Evolutionary conservation across 129 eudicot genomes (phyloP).

Genomic region (Flaveria brownii): DNA sequence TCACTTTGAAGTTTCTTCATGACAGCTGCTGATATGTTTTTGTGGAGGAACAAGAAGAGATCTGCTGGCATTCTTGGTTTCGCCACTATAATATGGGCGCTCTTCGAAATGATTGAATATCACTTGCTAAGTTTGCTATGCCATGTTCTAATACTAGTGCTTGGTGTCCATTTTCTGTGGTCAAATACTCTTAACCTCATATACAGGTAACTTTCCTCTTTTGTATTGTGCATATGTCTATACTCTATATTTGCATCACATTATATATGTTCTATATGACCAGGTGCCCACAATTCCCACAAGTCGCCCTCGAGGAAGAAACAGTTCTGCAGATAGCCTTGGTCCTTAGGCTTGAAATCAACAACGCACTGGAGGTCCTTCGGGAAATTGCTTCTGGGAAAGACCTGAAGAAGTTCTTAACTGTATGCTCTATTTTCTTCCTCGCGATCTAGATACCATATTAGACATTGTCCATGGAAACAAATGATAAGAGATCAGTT

Average conservation of each 20-base stretch:
- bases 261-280: background rate
- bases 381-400: conserved; percentile 79
- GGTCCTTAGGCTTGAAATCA: conserved; percentile 64
- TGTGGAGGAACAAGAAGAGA: conserved; percentile 82
- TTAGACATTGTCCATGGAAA: background rate
- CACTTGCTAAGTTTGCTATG: conserved; percentile 82
- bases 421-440: conserved; percentile 40
- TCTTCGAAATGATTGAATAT: conserved; percentile 78
- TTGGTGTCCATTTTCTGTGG: conserved; percentile 71
- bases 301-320: conserved; percentile 68
- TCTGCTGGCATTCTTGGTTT: conserved; percentile 62
- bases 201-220: conserved; percentile 52
- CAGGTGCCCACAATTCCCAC: conserved; percentile 85
- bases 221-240: background rate
- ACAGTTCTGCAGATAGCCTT: conserved; percentile 56
- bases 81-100: conserved; percentile 81
- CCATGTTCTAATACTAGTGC: conserved; percentile 62
- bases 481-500: background rate
- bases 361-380: conserved; percentile 56
- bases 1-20: conserved; percentile 6
- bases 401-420: conserved; percentile 80
- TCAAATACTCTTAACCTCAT: conserved; percentile 68
- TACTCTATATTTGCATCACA: background rate
- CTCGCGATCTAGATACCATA: background rate
- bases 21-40: conserved; percentile 85